These are phyloP conservation scores for Sanguinoderma infundibulare DNA, from an alignment of 1,284 basidiomycete species.

Conservation along the genomic window DNA sequence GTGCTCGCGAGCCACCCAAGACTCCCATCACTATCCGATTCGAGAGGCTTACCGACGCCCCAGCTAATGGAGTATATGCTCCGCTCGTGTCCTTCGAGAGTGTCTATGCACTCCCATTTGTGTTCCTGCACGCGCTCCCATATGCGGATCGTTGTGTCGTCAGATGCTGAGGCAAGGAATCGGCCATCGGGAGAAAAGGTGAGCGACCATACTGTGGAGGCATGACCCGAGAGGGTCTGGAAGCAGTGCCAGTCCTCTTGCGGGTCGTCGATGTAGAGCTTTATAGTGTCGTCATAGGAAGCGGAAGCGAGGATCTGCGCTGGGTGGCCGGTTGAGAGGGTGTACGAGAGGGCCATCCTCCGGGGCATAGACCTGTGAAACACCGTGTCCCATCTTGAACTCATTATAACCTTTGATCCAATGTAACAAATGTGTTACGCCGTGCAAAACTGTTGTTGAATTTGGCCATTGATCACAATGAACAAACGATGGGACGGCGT, in stretches of 20 bases:
- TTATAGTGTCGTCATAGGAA: slow-evolving; percentile 97
- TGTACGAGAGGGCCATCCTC: not conserved
- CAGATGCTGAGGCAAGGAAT: slow-evolving; percentile 85
- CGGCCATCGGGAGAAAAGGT: slow-evolving; percentile 81
- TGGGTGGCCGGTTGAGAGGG: slow-evolving; percentile 29
- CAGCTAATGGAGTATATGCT: slow-evolving; percentile 85
- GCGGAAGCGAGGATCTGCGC: slow-evolving; percentile 91
- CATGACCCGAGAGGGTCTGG: slow-evolving; percentile 79
- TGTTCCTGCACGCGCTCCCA: slow-evolving; percentile 64
- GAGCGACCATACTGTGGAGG: slow-evolving; percentile 92
- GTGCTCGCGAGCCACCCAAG: slow-evolving; percentile 78
- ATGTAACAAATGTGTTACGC: too few relatives aligned
- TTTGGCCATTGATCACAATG: too few relatives aligned
- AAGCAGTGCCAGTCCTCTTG: slow-evolving; percentile 95
- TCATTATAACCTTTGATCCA: too few relatives aligned
- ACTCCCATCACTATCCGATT: slow-evolving; percentile 30
- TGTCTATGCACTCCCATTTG: slow-evolving; percentile 61
- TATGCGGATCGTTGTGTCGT: slow-evolving; percentile 77
- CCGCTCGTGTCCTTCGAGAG: slow-evolving; percentile 68
- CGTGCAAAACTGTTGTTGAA: too few relatives aligned
- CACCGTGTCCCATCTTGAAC: too few relatives aligned
- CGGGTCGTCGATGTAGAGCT: slow-evolving; percentile 93
- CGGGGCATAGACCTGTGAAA: too few relatives aligned
- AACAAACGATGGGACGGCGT: too few relatives aligned
- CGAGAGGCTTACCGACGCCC: slow-evolving; percentile 44